Evolutionary conservation across 306 rosid genomes (phyloP).

Genomic region (Quercus gilva): DNA sequence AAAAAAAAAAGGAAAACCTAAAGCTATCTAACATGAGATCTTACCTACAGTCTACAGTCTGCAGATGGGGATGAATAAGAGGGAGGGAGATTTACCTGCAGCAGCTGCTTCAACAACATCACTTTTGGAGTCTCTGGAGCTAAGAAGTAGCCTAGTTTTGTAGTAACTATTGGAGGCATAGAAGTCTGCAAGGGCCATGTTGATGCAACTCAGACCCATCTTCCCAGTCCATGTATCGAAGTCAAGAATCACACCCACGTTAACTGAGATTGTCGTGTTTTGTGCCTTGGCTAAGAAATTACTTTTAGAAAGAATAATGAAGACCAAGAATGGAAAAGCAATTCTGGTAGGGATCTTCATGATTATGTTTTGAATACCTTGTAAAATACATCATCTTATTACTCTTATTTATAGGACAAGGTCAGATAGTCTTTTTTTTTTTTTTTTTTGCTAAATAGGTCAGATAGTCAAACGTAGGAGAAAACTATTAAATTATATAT

Average conservation of each 20-base stretch:
- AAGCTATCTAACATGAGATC: too few relatives aligned
- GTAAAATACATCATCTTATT: neutral
- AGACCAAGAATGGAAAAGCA: neutral
- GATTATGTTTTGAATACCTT: neutral
- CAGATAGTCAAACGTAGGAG: too few relatives aligned
- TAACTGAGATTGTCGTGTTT: neutral
- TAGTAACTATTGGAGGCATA: constrained; percentile 23
- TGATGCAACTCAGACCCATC: constrained; percentile 15
- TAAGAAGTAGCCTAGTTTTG: constrained; percentile 30
- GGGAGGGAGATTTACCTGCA: constrained; percentile 14
- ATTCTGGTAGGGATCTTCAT: neutral
- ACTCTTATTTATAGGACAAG: neutral
- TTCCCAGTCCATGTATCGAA: neutral
- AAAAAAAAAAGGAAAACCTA: too few relatives aligned
- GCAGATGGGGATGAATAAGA: too few relatives aligned
- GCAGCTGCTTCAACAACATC: constrained; percentile 22
- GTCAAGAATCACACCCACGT: constrained; percentile 16
- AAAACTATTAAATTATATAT: too few relatives aligned
- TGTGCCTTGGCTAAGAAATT: neutral
- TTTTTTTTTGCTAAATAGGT: too few relatives aligned
- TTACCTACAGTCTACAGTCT: too few relatives aligned
- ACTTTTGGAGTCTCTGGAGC: constrained; percentile 6
- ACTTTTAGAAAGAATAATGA: neutral
- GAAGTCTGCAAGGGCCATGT: constrained; percentile 35
- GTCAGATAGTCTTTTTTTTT: neutral